Evolutionary conservation across 208 protist genomes (phyloP).

Genomic region (Tetramitus jugosus): DNA sequence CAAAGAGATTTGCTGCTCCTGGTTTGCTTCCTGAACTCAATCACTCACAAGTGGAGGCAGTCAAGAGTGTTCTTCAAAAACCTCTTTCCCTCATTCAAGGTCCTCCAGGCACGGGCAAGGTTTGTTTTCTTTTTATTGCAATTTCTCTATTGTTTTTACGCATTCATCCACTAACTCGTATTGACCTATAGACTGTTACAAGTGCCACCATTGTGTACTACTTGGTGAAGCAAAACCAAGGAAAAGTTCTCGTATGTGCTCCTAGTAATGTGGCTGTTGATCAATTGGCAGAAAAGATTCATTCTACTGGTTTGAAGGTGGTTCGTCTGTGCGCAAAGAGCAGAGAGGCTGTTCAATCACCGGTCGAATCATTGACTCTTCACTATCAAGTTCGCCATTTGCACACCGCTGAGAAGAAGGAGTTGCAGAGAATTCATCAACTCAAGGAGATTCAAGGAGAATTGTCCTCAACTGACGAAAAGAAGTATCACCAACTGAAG

Average conservation of each 20-base stretch:
- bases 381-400: slow-evolving; percentile 65
- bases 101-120: slow-evolving; percentile 95
- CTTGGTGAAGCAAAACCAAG: slow-evolving; percentile 48
- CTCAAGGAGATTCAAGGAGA: slow-evolving; percentile 67
- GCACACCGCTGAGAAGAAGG: slow-evolving; percentile 28
- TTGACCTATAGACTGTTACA: slow-evolving; percentile 89
- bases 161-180: no score
- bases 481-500: slow-evolving; percentile 48
- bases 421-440: slow-evolving; percentile 63
- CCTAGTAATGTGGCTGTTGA: slow-evolving; percentile 94
- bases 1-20: slow-evolving; percentile 44
- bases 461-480: slow-evolving; percentile 58
- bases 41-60: slow-evolving; percentile 63
- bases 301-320: slow-evolving; percentile 80
- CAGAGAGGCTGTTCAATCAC: slow-evolving; percentile 61
- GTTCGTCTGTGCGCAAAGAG: slow-evolving; percentile 81
- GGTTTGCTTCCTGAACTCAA: slow-evolving; percentile 80
- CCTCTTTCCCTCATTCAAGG: slow-evolving; percentile 79
- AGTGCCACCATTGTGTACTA: slow-evolving; percentile 87
- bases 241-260: slow-evolving; percentile 59
- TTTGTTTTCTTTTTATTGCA: no score
- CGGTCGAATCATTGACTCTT: slow-evolving; percentile 72
- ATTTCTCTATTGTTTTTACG: neutral
- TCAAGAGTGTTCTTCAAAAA: slow-evolving; percentile 63
- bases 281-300: slow-evolving; percentile 86